phyloP scores from a whole-genome alignment of 2,329 filamentous ascomycete genomes.

The Colletotrichum somersetense region DNA sequence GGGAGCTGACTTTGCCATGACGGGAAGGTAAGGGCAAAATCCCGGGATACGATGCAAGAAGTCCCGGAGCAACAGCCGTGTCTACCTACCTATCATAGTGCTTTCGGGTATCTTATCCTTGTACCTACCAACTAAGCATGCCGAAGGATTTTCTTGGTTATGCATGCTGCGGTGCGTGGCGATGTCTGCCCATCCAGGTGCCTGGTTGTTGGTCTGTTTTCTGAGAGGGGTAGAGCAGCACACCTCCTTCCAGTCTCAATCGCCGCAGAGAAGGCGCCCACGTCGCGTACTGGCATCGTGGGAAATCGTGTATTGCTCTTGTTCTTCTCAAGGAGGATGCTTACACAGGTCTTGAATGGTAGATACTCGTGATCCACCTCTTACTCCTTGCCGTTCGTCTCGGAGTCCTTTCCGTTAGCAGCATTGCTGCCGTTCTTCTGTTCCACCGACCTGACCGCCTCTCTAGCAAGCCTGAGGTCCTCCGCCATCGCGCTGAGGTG shows the following conservation, averaged over 20 bases:
- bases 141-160: background rate
- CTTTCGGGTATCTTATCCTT: background rate
- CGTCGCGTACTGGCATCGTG: background rate
- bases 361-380: background rate
- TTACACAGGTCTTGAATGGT: conserved; percentile 1
- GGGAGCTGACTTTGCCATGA: background rate
- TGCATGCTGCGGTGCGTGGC: background rate
- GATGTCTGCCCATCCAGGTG: background rate
- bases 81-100: background rate
- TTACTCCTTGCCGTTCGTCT: conserved; percentile 28
- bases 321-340: conserved; percentile 10
- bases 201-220: background rate
- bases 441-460: conserved; percentile 10
- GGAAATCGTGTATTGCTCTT: too few relatives aligned
- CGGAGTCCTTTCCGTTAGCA: background rate
- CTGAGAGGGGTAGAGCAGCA: background rate
- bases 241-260: background rate
- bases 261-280: background rate
- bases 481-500: conserved; percentile 44
- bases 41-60: background rate
- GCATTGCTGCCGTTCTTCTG: conserved; percentile 25
- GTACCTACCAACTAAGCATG: background rate
- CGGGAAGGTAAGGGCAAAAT: background rate
- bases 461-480: conserved; percentile 40
- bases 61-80: background rate